phyloP scores from a whole-genome alignment of 2,329 filamentous ascomycete species.

The Amesomyces nigricolor region DNA sequence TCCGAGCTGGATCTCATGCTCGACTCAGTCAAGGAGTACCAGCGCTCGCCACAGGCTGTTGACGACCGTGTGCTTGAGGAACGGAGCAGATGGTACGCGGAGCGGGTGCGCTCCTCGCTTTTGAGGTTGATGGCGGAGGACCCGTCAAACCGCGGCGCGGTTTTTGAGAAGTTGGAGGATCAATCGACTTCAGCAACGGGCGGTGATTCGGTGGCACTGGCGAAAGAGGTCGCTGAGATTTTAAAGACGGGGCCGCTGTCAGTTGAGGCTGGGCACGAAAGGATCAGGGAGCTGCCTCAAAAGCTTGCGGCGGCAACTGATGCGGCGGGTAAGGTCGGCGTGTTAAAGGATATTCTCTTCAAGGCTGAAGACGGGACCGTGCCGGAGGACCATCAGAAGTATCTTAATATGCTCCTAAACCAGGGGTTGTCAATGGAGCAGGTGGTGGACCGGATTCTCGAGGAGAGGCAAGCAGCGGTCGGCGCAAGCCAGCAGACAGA shows the following conservation, averaged over 20 bases:
- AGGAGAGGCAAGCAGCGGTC: slow-evolving; percentile 23
- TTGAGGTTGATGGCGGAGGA: slow-evolving; percentile 24
- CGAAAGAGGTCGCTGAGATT: slow-evolving; percentile 18
- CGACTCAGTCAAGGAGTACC: slow-evolving; percentile 41
- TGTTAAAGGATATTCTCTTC: slow-evolving; percentile 26
- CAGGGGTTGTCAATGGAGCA: slow-evolving; percentile 25
- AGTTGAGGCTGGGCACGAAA: neutral
- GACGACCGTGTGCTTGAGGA: slow-evolving; percentile 47
- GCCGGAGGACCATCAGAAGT: slow-evolving; percentile 24
- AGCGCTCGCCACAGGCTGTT: slow-evolving; percentile 40
- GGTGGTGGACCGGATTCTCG: slow-evolving; percentile 25
- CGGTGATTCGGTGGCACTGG: slow-evolving; percentile 5
- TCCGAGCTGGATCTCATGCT: slow-evolving; percentile 46
- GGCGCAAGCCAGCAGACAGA: slow-evolving; percentile 25
- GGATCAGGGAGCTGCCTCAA: slow-evolving; percentile 8
- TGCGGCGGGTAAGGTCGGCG: slow-evolving; percentile 15
- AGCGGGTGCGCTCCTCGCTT: slow-evolving; percentile 23
- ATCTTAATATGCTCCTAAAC: slow-evolving; percentile 25
- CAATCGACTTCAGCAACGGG: slow-evolving; percentile 5
- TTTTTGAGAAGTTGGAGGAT: slow-evolving; percentile 24
- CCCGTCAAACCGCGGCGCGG: slow-evolving; percentile 8
- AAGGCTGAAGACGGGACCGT: slow-evolving; percentile 17
- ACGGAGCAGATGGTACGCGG: slow-evolving; percentile 50
- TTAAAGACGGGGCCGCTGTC: slow-evolving; percentile 21
- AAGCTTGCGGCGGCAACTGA: slow-evolving; percentile 19